Percentiles rank a stretch among this genome's conserved stretches.
phyloP scores from a whole-genome alignment of 495 filamentous ascomycete species.

The Neurospora sp. region DNA sequence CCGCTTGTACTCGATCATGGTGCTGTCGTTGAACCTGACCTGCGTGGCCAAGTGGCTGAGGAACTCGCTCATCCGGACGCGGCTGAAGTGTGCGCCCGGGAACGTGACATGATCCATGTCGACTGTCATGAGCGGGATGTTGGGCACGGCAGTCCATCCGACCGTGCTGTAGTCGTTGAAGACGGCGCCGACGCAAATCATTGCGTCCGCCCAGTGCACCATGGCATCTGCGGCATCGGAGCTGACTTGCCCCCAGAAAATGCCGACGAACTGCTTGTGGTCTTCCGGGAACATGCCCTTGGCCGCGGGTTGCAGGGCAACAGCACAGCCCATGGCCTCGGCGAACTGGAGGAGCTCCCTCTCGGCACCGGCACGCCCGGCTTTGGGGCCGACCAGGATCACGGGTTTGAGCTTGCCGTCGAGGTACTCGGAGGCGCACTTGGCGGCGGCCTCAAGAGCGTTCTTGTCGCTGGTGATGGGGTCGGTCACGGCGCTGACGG shows the following conservation, averaged over 20 bases:
- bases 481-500: constrained; percentile 12
- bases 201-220: constrained; percentile 16
- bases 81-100: constrained; percentile 15
- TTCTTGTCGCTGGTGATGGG: constrained; percentile 9
- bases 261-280: constrained; percentile 15
- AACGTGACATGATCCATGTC: constrained; percentile 16
- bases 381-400: constrained; percentile 15
- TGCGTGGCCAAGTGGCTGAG: constrained; percentile 4
- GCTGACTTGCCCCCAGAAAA: constrained; percentile 18
- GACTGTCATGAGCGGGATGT: constrained; percentile 10
- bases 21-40: constrained; percentile 8
- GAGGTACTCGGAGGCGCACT: constrained; percentile 12
- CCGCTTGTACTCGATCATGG: constrained; percentile 16
- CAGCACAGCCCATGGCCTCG: constrained; percentile 16
- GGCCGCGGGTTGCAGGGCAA: constrained; percentile 17
- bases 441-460: constrained; percentile 12
- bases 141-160: constrained; percentile 16
- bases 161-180: constrained; percentile 20
- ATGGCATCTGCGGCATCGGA: constrained; percentile 14
- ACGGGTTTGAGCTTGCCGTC: constrained; percentile 14
- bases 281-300: constrained; percentile 19
- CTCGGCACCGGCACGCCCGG: constrained; percentile 11
- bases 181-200: constrained; percentile 13
- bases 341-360: constrained; percentile 10
- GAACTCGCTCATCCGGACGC: constrained; percentile 12